Base-by-base conservation (phyloP, 2,329 filamentous ascomycete genomes). In the Phyllosticta paracitricarpa region DNA sequence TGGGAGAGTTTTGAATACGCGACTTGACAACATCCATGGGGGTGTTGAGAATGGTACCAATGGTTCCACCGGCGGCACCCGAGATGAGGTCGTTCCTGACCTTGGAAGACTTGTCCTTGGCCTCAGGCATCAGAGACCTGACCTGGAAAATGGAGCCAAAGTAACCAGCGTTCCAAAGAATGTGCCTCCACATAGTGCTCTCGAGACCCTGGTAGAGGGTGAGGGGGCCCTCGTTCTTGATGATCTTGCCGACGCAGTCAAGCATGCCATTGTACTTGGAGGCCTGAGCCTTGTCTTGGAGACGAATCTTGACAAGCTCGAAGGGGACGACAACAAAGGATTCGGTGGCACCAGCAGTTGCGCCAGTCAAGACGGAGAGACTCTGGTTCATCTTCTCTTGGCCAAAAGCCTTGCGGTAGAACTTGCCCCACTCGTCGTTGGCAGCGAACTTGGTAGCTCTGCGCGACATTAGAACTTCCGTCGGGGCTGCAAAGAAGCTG, bases 131-230 rank as follows among this genome's bases (percentile, higher is more conserved):
- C 67, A 97, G 80, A 63, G 85, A 83, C 72, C 92, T 89, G 65
- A 97, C 90, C 78, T 99, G 94, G 85, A 95, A 96, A 75, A 99
- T 99, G 77, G 91, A 95, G 71, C 94, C 94, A 75, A 99, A 99
- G 83, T 96, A 97, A 63, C 92, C 93, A 14, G 89, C 85, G 77
- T 97, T 97, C 92, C 92, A 97, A 63, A 91, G 80, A 61, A 91
- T 85, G 77, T 99, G 94, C 65, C 94, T 87, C 94, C 94, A 99
- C 79, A 97, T 80, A 61, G 94, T 99, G 64, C 89, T 93, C 80
- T 99, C 94, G 56, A 99, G 85, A 62, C 94, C 94, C 76, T 97
- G 95, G 82, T 97, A 99, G 73, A 99, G 82, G 63, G 93, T 90
- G 65, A 97, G 81, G 17, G 87, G 78, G 7, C 94, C 93, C 76